Evolutionary conservation across 371 early-diverging fungal genomes (phyloP).

Genomic region (Nematocida ironsii): DNA sequence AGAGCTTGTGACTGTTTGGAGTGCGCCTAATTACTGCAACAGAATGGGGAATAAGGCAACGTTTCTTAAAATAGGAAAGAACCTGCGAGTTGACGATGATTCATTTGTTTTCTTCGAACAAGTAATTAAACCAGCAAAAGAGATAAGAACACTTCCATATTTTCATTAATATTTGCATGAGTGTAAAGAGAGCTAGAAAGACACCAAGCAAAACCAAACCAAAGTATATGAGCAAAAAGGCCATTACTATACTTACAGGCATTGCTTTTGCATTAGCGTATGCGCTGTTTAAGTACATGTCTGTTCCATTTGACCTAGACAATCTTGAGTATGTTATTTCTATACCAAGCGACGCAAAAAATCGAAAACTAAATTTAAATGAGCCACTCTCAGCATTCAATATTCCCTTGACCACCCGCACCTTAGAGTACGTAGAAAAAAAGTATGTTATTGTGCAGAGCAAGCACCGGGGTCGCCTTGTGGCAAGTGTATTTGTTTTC

Average conservation of each 20-base stretch:
- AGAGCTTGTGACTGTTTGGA: conserved; percentile 69
- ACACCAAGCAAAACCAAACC: not conserved
- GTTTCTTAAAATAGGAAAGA: conserved; percentile 62
- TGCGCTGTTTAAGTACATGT: not conserved
- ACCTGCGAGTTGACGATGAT: conserved; percentile 55
- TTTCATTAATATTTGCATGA: conserved; percentile 42
- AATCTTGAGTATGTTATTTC: conserved; percentile 43
- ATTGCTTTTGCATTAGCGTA: not conserved
- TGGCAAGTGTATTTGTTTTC: conserved; percentile 36
- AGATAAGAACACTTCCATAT: conserved; percentile 44
- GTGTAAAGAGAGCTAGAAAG: not conserved
- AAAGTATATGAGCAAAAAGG: not conserved
- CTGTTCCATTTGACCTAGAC: conserved; percentile 4
- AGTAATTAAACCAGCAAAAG: conserved; percentile 35
- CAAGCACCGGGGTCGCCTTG: not conserved
- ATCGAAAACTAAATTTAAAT: not conserved
- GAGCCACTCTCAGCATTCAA: conserved; percentile 33
- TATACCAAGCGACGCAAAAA: conserved; percentile 14
- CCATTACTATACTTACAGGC: not conserved
- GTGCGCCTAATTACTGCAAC: conserved; percentile 70
- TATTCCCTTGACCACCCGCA: not conserved
- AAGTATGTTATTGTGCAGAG: conserved; percentile 47
- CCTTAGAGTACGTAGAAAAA: not conserved
- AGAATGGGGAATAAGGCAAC: conserved; percentile 68
- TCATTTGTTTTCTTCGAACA: conserved; percentile 62